Evolutionary conservation across 1,284 basidiomycete genomes (phyloP).

Genomic region (Austroboletus niveus): DNA sequence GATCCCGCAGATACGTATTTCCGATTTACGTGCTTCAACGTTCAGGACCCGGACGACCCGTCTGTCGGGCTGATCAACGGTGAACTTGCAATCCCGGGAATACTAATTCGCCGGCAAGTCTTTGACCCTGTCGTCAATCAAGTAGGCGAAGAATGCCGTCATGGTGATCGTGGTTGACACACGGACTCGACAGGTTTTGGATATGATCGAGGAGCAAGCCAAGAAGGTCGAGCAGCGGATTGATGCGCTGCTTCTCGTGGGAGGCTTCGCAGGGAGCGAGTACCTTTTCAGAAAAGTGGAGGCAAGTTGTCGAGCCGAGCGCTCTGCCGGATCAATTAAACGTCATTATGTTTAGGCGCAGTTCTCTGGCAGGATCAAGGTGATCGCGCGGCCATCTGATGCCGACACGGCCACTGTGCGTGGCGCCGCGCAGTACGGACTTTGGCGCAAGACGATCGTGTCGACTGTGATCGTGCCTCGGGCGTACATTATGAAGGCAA

Average conservation of each 20-base stretch:
- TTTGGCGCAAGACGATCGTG: constrained; percentile 68
- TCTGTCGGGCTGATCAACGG: constrained; percentile 74
- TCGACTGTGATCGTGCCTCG: constrained; percentile 76
- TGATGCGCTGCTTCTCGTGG: constrained; percentile 78
- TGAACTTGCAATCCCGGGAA: constrained; percentile 76
- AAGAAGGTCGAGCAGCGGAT: constrained; percentile 60
- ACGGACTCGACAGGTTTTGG: constrained; percentile 52
- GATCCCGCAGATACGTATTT: constrained; percentile 63
- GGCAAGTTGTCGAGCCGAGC: constrained; percentile 39
- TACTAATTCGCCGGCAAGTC: constrained; percentile 70
- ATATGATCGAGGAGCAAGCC: constrained; percentile 73
- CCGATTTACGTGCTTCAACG: constrained; percentile 81
- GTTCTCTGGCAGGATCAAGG: constrained; percentile 60
- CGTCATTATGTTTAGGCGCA: constrained; percentile 44
- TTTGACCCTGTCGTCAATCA: constrained; percentile 78
- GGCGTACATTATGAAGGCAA: constrained; percentile 80
- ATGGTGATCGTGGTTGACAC: constrained; percentile 14
- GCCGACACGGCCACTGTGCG: constrained; percentile 81
- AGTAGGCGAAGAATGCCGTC: constrained; percentile 39
- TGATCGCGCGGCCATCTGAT: constrained; percentile 76
- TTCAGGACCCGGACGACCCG: constrained; percentile 72
- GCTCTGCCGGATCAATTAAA: constrained; percentile 11
- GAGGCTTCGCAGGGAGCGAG: constrained; percentile 81
- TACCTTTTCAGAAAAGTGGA: constrained; percentile 75
- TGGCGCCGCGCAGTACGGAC: constrained; percentile 81